Percentiles rank a stretch among this genome's conserved stretches.
Evolutionary conservation across 2,329 filamentous ascomycete species (phyloP).

Genomic region (Fusarium robinianum): DNA sequence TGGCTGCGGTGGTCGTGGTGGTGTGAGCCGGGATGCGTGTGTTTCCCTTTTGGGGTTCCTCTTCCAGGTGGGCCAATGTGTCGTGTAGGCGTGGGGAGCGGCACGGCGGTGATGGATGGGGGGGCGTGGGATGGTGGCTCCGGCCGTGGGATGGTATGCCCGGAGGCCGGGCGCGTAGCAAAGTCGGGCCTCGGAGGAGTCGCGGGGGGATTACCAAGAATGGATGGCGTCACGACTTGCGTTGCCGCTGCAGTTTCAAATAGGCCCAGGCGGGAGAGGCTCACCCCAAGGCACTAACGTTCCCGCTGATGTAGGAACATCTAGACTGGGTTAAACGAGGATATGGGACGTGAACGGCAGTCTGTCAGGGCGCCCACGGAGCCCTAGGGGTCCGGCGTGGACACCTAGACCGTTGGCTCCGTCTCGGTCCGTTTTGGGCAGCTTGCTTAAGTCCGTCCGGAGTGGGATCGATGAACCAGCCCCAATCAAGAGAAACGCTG

Average conservation of each 20-base stretch:
- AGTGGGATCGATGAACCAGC: conserved; percentile 29
- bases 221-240: conserved; percentile 36
- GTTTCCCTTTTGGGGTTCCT: conserved; percentile 21
- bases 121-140: conserved; percentile 25
- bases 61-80: conserved; percentile 22
- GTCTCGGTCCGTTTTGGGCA: conserved; percentile 24
- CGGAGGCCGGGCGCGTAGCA: conserved; percentile 8
- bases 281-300: conserved; percentile 17
- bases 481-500: conserved; percentile 22
- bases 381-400: no score
- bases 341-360: conserved; percentile 1
- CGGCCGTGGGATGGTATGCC: conserved; percentile 20
- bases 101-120: conserved; percentile 21
- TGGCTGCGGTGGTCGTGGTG: conserved; percentile 18
- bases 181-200: conserved; percentile 18
- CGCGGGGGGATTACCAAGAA: conserved; percentile 7
- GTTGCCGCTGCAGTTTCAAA: conserved; percentile 4
- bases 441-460: conserved; percentile 25
- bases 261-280: conserved; percentile 1
- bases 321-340: conserved; percentile 3
- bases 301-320: conserved; percentile 4
- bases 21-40: conserved; percentile 29
- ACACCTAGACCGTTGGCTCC: conserved; percentile 18
- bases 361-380: not conserved
- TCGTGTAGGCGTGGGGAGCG: conserved; percentile 27